Evolutionary conservation across 192 early-diverging fungal species (phyloP), one percentile per base, ranked within the genome.

Genomic region (Anaeromyces robustus): DNA sequence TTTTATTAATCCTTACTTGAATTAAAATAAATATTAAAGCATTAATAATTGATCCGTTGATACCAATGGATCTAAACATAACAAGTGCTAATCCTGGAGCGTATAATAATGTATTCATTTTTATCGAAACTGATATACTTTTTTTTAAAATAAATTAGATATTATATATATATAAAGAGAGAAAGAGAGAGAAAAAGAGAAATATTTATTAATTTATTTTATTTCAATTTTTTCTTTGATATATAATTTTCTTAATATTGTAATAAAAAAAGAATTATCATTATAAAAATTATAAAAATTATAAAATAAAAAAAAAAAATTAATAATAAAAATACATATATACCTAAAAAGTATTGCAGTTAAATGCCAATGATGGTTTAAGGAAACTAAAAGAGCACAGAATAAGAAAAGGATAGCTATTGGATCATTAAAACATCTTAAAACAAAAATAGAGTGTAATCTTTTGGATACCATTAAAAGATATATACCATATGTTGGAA

Each of bases 31-130:
- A 85, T 16, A 86, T 26, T 1, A 78, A 19, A 9, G 92, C 85
- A 78, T 90, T 85, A 16, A 68, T 29, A 5, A 93, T 77, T 0
- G 92, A 92, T 29, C 82, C 82, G 29, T 82, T 80, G 9, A 79
- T 30, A 19, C 87, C 81, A 26, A 87, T 87, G 31, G 80, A 80
- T 87, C 90, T 88, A 85, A 91, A 86, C 30, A 91, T 81, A 4
- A 95, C 52, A 30, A 93, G 84, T 2, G 93, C 95, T 79, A 93
- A 92, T 0, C 92, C 96, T 0, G 97, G 97, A 39, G 95, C 94
- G 84, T 95, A 95, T 14, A 99, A 86, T 29, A 97, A 86, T 19
- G 95, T 91, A 82, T 96, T 97, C 97, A 99, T 99, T 82, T 99
- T 99, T 68, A 98, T 85, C 0, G 96, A 94, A 4, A 97, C 82